Evolutionary conservation across 148 eudicot genomes (phyloP), one percentile per base, ranked within the genome.

Genomic region (Salicornia ramosissima): DNA sequence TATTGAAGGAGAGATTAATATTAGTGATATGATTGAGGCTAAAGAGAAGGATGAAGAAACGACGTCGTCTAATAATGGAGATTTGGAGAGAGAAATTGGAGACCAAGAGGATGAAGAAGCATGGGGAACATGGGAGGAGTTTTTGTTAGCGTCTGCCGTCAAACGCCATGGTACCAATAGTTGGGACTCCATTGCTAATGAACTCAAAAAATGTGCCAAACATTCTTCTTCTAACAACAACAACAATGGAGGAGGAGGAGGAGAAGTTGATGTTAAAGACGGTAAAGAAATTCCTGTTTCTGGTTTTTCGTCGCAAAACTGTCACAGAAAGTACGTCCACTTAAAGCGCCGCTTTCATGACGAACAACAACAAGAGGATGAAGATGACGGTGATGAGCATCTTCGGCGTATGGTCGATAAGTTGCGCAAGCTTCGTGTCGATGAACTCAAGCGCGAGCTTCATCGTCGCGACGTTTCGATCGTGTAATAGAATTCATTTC

Each of bases 151-250:
- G 43, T 81, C 74, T 56, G 81, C 84, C 68, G 79, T 81, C 29
- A 78, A 51, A 43, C 84, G 84, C 53, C 78, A 78, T 62, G 84
- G 84, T 2, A 42, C 68, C 8, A 57, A 68, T 43, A 60, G 76
- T 65, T 81, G 84, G 84, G 84, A 74, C 71, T 81, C 81, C 64
- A 67, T 81, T 54, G 68, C 84, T 73, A 57, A n/a, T 0, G 84
- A 81, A 42, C 76, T 81, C 40, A 76, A 63, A 13, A 77, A 70
- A 52, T 80, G 78, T 31, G 65, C 34, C 7, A 56, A 24, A 16
- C 50, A 30, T 62, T 45, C 57, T 29, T 22, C 12, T 45, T 39
- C 29, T 26, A 25, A 55, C 24, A 18, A 45, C 25, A 15, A 30
- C 28, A 54, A 24, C 26, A 15, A 36, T 22, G 40, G 40, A 36